A percentile compares a stretch with the other conserved stretches of the same genome.
Conservation (phyloP, 352 stramenopile genomes). For the Pythium sukuiense region DNA sequence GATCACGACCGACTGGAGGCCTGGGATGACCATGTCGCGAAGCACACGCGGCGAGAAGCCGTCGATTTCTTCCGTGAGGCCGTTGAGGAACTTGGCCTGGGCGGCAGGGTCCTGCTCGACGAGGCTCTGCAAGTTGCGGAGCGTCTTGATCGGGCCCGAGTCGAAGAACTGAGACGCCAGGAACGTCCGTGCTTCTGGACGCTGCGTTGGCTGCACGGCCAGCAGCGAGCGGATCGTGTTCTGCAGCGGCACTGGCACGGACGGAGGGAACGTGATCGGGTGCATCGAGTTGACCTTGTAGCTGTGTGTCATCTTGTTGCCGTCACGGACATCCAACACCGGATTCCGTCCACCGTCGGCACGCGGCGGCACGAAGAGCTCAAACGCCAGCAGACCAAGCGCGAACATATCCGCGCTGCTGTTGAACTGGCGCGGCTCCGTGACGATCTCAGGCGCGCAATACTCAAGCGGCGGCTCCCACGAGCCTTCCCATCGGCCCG, state of each 20-base stretch:
- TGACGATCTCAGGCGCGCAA: slow-evolving; percentile 82
- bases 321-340: slow-evolving; percentile 79
- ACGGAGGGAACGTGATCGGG: slow-evolving; percentile 76
- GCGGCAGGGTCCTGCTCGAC: slow-evolving; percentile 81
- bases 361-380: slow-evolving; percentile 80
- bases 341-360: slow-evolving; percentile 79
- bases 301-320: slow-evolving; percentile 87
- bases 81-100: slow-evolving; percentile 81
- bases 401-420: slow-evolving; percentile 87
- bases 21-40: slow-evolving; percentile 84
- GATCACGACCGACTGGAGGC: slow-evolving; percentile 76
- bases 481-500: slow-evolving; percentile 56
- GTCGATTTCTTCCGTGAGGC: slow-evolving; percentile 68
- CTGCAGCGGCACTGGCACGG: slow-evolving; percentile 76
- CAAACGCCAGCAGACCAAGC: slow-evolving; percentile 80
- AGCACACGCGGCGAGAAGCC: slow-evolving; percentile 77
- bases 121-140: slow-evolving; percentile 75
- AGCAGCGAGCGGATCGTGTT: slow-evolving; percentile 85
- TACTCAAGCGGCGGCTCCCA: slow-evolving; percentile 88
- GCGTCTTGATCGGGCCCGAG: slow-evolving; percentile 81
- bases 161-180: slow-evolving; percentile 87
- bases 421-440: slow-evolving; percentile 77
- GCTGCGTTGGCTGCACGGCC: slow-evolving; percentile 57
- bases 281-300: slow-evolving; percentile 91
- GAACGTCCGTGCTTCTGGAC: slow-evolving; percentile 69